Percentiles rank a stretch among this genome's conserved stretches.
phyloP scores from a whole-genome alignment of 75 land plant genomes.

The Sequoia sempervirens region DNA sequence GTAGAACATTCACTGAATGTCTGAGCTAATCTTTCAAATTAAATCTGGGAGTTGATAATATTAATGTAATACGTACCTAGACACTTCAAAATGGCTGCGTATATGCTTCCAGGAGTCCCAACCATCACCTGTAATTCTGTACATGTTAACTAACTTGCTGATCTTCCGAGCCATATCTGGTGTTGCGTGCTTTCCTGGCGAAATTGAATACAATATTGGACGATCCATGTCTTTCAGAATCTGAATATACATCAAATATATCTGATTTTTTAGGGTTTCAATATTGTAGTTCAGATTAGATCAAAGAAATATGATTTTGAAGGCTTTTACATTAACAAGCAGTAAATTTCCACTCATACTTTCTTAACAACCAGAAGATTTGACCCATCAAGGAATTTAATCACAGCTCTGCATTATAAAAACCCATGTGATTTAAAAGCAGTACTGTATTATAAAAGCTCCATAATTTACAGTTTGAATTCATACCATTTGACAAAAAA shows the following conservation, averaged over 20 bases:
- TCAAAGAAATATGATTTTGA: too few species aligned
- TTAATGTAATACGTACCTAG: slow-evolving; percentile 33
- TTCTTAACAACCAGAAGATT: too few species aligned
- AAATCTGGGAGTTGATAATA: not conserved
- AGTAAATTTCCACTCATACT: too few species aligned
- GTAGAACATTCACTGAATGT: not conserved
- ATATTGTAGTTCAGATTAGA: too few species aligned
- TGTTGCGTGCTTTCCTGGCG: slow-evolving; percentile 74
- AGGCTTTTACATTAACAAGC: too few species aligned
- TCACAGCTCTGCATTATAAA: too few species aligned
- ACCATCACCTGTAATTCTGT: slow-evolving; percentile 79
- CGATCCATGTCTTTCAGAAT: slow-evolving; percentile 41
- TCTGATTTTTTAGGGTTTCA: too few species aligned
- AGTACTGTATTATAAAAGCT: too few species aligned
- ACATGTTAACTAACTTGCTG: slow-evolving; percentile 61
- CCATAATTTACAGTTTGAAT: too few species aligned
- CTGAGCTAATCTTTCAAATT: not conserved
- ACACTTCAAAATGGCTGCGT: slow-evolving; percentile 58
- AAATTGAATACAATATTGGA: slow-evolving; percentile 72
- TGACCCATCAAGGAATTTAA: too few species aligned
- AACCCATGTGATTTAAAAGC: too few species aligned
- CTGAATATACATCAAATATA: slow-evolving; percentile 26
- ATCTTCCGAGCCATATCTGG: slow-evolving; percentile 60
- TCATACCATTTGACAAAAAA: too few species aligned
- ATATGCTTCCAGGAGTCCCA: slow-evolving; percentile 90